Base-by-base conservation (phyloP, 805 yeast genomes). In the Hanseniaspora occidentalis region DNA sequence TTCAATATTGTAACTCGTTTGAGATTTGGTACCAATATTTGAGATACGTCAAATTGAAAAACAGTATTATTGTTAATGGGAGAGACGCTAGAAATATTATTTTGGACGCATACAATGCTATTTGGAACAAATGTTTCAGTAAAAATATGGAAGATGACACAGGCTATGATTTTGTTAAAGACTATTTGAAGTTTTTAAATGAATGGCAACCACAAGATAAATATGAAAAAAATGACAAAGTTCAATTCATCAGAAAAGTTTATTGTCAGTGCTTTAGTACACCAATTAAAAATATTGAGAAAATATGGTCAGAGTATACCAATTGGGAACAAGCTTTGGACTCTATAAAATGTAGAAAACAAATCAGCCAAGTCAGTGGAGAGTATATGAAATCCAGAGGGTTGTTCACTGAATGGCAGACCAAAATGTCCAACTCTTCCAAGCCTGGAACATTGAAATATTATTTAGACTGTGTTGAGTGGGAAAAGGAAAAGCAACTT, bases 331-430 rank as follows among this genome's bases (percentile, higher is more conserved):
- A 78, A 50, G 79, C 77, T 29, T 62, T 77, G 16, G 82, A 81
- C 52, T 66, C 80, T 26, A 64, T 79, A 16, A 81, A 88, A 3
- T 92, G 96, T 3, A 75, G 94, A 51, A 84, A 84, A 57, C 77
- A 80, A 53, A 78, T 88, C 40, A 77, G 83, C 35, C 96, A 88
- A 50, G 70, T 76, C 45, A 81, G 94, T 10, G 77, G 83, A 3
- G 80, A 76, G 11, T 92, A 86, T 55, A 84, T 89, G 95, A 76
- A 72, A 47, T 88, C 95, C 2, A 70, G 96, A 46, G 71, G 92
- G 0, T 68, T 82, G 62, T 74, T 75, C 45, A 76, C 73, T 33
- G 95, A 84, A 53, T 74, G 85, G 70, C 65, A 68, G 10, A 33
- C 22, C 10, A 33, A 33, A 33, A 10, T 33, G n/a, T 33, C 23